Percentiles rank a stretch among this genome's conserved stretches.
Conservation (phyloP, 1,139 yeast species). For the Dujonia santamariae region DNA sequence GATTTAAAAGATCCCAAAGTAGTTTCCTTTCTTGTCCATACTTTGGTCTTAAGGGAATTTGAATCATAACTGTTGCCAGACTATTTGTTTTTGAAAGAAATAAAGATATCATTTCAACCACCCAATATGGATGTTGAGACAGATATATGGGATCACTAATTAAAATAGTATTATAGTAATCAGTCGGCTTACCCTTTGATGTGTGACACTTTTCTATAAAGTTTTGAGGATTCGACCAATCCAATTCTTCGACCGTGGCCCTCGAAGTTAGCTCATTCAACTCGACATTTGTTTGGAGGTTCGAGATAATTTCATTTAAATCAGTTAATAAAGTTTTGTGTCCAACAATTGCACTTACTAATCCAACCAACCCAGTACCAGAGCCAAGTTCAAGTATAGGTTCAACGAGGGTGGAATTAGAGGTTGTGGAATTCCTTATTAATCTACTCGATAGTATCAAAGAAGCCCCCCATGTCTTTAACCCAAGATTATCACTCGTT, state of each 20-base stretch:
- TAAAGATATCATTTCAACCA: conserved; percentile 52
- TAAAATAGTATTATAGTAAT: conserved; percentile 54
- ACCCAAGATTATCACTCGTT: conserved; percentile 82
- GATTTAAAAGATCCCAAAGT: conserved; percentile 54
- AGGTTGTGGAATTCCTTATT: conserved; percentile 14
- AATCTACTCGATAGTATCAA: conserved; percentile 62
- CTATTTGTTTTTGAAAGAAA: conserved; percentile 32
- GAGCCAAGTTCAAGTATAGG: conserved; percentile 81
- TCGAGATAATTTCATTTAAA: conserved; percentile 70
- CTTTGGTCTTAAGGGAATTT: conserved; percentile 69
- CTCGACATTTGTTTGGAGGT: conserved; percentile 55
- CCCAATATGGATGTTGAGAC: conserved; percentile 72
- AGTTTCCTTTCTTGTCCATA: conserved; percentile 62
- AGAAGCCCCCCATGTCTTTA: conserved; percentile 96
- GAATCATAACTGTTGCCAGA: conserved; percentile 54
- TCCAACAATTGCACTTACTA: conserved; percentile 54
- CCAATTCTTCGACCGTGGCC: conserved; percentile 51
- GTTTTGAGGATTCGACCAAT: conserved; percentile 65
- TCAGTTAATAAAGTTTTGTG: conserved; percentile 66
- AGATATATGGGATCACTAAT: conserved; percentile 91
- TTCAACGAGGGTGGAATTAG: conserved; percentile 13
- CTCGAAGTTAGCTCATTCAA: conserved; percentile 39
- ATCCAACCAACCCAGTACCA: conserved; percentile 91
- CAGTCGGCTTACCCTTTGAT: too few relatives aligned
- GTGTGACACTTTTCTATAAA: conserved; percentile 27